Base-by-base conservation (phyloP, 306 rosid species). In the Hippophae rhamnoides region DNA sequence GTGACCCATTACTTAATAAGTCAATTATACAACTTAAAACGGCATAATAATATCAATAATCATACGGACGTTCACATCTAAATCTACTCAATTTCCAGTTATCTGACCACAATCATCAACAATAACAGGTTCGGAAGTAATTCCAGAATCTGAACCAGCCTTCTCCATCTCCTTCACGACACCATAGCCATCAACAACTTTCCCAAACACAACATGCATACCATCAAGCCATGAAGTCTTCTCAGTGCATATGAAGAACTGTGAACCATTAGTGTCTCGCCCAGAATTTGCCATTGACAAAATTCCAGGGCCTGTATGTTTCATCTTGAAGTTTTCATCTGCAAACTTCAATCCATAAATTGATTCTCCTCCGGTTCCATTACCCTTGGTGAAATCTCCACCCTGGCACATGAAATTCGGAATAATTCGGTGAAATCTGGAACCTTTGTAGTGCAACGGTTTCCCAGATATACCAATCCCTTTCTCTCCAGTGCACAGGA, bases 261-360 rank as follows among this genome's bases (percentile, higher is more conserved):
- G 98, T 12, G 96, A 87, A 46, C 96, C 98, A 25, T 90, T 87
- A 3, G 95, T 79, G 65, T 83, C 62, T 0, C 78, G 71, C 65
- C 95, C 98, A 10, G 92, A 67, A 75, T 90, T 90, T 0, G 98
- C 98, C 96, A 90, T 90, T 7, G 97, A 87, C 9, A 90, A 76
- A 50, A 90, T 51, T 1, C 97, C 96, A 45, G 89, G 92, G 0
- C 80, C 92, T 0, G 90, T 90, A 53, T 90, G 98, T 61, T 78
- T 87, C 69, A 78, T 6, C 67, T 74, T 79, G 66, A 87, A 90
- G 80, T 85, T 90, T 66, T 90, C 95, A 45, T 87, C 98, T 0
- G 62, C 58, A 61, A 90, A 90, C 49, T 83, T 85, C 0, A 47
- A 3, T 5, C 96, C 97, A 7, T 87, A 90, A 18, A 87, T 90